Percentiles rank a stretch among this genome's conserved stretches.
phyloP scores from a whole-genome alignment of 139 green algal species.

The Closterium sp. region DNA sequence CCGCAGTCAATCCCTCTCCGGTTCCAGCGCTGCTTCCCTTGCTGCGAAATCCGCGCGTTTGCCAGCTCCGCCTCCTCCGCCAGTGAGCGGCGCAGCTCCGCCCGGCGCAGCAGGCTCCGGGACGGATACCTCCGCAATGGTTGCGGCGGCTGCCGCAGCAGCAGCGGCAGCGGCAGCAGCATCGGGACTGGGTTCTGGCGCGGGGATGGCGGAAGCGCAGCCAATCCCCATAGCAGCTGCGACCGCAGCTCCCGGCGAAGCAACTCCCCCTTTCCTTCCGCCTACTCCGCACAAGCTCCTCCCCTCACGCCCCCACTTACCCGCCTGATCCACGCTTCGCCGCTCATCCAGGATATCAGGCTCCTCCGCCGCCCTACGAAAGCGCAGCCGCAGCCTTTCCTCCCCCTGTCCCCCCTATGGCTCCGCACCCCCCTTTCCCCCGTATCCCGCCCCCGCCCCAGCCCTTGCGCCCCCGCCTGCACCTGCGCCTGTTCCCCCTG shows the following conservation, averaged over 20 bases:
- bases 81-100: background rate
- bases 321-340: background rate
- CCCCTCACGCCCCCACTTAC: background rate
- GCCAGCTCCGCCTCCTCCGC: too few species aligned
- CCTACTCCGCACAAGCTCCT: background rate
- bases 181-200: background rate
- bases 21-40: background rate
- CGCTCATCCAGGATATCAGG: background rate
- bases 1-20: background rate
- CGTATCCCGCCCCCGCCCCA: background rate
- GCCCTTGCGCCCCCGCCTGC: background rate
- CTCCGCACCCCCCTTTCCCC: background rate
- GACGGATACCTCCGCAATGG: background rate
- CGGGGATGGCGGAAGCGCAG: background rate
- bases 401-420: background rate
- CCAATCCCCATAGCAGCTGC: background rate
- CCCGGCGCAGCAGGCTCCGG: background rate
- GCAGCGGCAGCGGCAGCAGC: background rate
- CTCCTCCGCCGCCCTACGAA: background rate
- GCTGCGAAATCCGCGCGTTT: background rate
- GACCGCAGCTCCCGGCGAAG: background rate
- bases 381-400: background rate
- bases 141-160: too few species aligned
- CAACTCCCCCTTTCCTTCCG: background rate
- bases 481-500: background rate